Base-by-base conservation (phyloP, 192 early-diverging fungal species). In the Mortierella claussenii region DNA sequence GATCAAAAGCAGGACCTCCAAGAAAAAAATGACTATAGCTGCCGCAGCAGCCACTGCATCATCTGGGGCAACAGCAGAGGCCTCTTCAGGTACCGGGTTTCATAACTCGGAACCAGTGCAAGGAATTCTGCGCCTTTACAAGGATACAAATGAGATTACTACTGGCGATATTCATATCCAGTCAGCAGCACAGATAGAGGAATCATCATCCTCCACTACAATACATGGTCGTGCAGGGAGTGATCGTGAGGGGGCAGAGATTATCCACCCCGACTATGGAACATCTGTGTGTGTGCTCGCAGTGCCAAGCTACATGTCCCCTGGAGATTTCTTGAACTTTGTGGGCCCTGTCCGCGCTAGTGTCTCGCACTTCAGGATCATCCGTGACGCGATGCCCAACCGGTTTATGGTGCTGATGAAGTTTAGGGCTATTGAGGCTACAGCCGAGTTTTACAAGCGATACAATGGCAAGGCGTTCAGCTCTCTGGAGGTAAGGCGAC, bases 281-380 rank as follows among this genome's bases (percentile, higher is more conserved):
- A 83, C 81, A 20, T 66, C 87, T 18, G 75, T 98, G 6, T 88
- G 89, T 52, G 86, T 96, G 1, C 80, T 98, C 20, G 94, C 93
- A 28, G 93, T 98, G 3, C 97, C 97, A 0, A 84, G 88, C 0
- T 96, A 94, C 78, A 90, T 96, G 88, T 90, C 93, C 21, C 85
- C 96, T 7, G 89, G 92, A 6, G 97, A 98, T 78, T 94, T 98
- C 82, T 74, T 98, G 24, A 85, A 88, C 7, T 96, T 96, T 78
- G 83, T 95, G 7, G 93, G 91, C 5, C 80, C 92, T 10, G 86
- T 88, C 23, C 79, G 81, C 18, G 68, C 86, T n/a, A 79, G 80
- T 33, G 91, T 97, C 12, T 82, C 85, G 9, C 92, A 96, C 42
- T 85, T 95, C 43, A 89, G 95, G 13, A 87, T 90, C 46, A 76